phyloP scores from a whole-genome alignment of 495 filamentous ascomycete species.

The Hypoxylon fuscum region DNA sequence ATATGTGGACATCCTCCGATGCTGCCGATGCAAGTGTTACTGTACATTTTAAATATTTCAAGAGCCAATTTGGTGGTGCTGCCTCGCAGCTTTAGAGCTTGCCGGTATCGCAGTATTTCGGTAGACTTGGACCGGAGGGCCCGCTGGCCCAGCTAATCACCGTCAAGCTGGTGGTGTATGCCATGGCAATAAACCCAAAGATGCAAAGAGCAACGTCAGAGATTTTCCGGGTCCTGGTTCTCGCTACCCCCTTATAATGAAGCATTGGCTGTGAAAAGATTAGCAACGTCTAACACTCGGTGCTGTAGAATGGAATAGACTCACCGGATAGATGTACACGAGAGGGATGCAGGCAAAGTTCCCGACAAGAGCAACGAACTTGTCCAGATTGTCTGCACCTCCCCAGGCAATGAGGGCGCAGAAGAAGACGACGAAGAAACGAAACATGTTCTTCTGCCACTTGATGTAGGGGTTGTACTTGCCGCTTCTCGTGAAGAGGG shows the following conservation, averaged over 20 bases:
- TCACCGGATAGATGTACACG: slow-evolving; percentile 96
- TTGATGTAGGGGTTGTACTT: slow-evolving; percentile 97
- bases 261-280: slow-evolving; percentile 74
- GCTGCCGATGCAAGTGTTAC: slow-evolving; percentile 19
- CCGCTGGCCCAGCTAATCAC: slow-evolving; percentile 78
- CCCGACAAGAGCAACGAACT: slow-evolving; percentile 94
- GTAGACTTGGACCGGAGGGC: slow-evolving; percentile 46
- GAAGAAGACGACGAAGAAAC: slow-evolving; percentile 86
- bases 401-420: slow-evolving; percentile 90
- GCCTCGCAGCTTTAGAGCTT: slow-evolving; percentile 22
- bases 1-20: slow-evolving; percentile 15
- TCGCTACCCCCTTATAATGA: slow-evolving; percentile 82
- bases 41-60: slow-evolving; percentile 28
- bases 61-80: not conserved
- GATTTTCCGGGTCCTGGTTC: slow-evolving; percentile 65
- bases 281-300: slow-evolving; percentile 25
- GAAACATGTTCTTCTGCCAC: slow-evolving; percentile 97
- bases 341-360: slow-evolving; percentile 98
- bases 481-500: slow-evolving; percentile 75
- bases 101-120: slow-evolving; percentile 59
- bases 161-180: slow-evolving; percentile 88
- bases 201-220: slow-evolving; percentile 77
- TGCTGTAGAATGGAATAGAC: slow-evolving; percentile 39
- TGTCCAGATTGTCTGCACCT: slow-evolving; percentile 92
- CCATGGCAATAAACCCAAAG: slow-evolving; percentile 86